Conservation (phyloP, 352 stramenopile species). For the Globisporangium nunn region DNA sequence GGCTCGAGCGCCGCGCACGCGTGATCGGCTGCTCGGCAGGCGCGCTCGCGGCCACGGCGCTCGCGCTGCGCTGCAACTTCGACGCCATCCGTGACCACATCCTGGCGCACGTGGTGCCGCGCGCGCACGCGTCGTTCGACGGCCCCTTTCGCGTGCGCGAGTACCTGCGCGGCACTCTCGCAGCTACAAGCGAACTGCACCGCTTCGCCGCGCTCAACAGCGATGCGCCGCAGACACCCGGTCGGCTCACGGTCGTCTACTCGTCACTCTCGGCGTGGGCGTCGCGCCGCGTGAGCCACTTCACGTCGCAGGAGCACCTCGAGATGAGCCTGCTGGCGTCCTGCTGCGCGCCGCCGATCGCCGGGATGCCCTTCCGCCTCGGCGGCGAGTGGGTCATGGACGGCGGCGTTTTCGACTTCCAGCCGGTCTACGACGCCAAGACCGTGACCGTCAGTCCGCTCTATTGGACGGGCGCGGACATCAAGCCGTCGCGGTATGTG, state of each 20-base stretch:
- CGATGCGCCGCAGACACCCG: conserved; percentile 5
- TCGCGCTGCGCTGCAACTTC: conserved; percentile 71
- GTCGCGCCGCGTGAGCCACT: conserved; percentile 59
- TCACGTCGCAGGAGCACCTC: conserved; percentile 59
- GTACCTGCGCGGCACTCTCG: conserved; percentile 56
- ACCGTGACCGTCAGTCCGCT: conserved; percentile 82
- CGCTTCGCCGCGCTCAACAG: conserved; percentile 43
- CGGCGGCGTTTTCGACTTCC: conserved; percentile 77
- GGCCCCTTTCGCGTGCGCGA: conserved; percentile 62
- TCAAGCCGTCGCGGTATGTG: conserved; percentile 87
- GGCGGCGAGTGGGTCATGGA: conserved; percentile 86
- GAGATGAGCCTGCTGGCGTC: conserved; percentile 61
- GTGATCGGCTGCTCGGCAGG: conserved; percentile 78
- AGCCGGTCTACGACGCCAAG: conserved; percentile 60
- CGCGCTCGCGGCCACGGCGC: conserved; percentile 56
- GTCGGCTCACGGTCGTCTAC: conserved; percentile 60
- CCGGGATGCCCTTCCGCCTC: conserved; percentile 74
- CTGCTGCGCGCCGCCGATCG: conserved; percentile 75
- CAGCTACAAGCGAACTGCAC: conserved; percentile 27
- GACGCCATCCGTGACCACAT: conserved; percentile 64
- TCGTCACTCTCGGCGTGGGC: conserved; percentile 61
- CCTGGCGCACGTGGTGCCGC: conserved; percentile 39
- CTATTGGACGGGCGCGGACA: conserved; percentile 84
- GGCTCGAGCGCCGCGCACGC: conserved; percentile 46
- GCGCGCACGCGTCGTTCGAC: conserved; percentile 35